A percentile compares a stretch with the other conserved stretches of the same genome.
phyloP scores from a whole-genome alignment of 495 filamentous ascomycete genomes.

The Cercophora sp. region DNA sequence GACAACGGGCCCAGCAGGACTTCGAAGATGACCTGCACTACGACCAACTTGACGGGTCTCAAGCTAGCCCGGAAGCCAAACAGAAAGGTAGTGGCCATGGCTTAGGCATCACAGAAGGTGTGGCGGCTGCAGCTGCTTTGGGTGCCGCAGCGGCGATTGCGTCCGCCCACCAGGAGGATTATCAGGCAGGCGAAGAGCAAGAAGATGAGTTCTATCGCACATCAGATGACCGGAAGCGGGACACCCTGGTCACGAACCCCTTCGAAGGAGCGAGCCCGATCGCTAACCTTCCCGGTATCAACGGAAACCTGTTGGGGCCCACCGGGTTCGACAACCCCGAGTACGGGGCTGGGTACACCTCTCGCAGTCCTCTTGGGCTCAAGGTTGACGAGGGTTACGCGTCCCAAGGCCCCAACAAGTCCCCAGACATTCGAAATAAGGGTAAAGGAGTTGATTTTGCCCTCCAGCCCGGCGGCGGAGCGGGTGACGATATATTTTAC shows the following conservation, averaged over 20 bases:
- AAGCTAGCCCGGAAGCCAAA: conserved; percentile 7
- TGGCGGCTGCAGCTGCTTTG: conserved; percentile 37
- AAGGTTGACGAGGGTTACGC: conserved; percentile 83
- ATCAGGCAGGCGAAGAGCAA: conserved; percentile 46
- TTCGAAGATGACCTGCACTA: conserved; percentile 37
- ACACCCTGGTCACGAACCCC: conserved; percentile 54
- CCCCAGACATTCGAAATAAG: conserved; percentile 51
- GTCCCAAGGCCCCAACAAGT: conserved; percentile 72
- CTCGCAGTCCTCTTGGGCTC: conserved; percentile 41
- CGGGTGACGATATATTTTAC: conserved; percentile 57
- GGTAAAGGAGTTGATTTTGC: conserved; percentile 57
- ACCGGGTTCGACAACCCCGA: conserved; percentile 30
- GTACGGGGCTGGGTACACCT: conserved; percentile 41
- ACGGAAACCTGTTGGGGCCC: conserved; percentile 41
- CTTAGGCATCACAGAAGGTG: conserved; percentile 25
- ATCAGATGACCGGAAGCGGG: conserved; percentile 51
- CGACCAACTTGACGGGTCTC: conserved; percentile 22
- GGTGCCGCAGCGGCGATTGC: conserved; percentile 42
- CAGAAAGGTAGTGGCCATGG: conserved; percentile 21
- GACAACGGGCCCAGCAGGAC: conserved; percentile 28
- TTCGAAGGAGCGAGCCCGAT: conserved; percentile 55
- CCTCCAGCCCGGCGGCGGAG: conserved; percentile 49
- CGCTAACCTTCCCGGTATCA: conserved; percentile 47
- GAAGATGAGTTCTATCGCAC: conserved; percentile 55
- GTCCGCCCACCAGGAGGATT: conserved; percentile 42